Base-by-base conservation (phyloP, 2,329 filamentous ascomycete genomes). In the Aspergillus oerlinghausenensis region DNA sequence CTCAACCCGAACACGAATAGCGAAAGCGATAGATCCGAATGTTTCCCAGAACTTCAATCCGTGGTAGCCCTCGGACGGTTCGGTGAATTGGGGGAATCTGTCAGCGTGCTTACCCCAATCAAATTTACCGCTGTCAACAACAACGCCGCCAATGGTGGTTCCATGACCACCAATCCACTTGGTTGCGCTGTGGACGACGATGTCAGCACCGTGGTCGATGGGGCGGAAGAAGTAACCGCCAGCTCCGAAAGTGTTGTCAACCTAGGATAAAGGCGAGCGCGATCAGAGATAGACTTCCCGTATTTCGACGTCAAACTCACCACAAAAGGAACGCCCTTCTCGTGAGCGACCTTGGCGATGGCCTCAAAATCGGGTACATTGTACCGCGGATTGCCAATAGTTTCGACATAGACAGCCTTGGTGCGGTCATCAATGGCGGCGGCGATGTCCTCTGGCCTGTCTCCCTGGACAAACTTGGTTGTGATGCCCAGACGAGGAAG, bases 161-260 rank as follows among this genome's bases (percentile, higher is more conserved):
- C 92, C 93, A 75, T 97, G 93, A 45, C 92, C 92, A 56, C 92
- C 92, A 61, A 97, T 97, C 92, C 92, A 97, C 77, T 97, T 97
- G 57, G 92, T 96, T 10, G 92, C 92, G 42, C 89, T 94, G 81
- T 97, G 92, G 25, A 96, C 90, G 52, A 97, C 88, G 59, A 97
- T 96, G 71, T 97, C 92, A 61, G 90, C 92, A 55, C 92, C 92
- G 74, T 96, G 89, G 25, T 92, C 87, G 67, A 97, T 93, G 43
- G 92, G 92, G 6, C 88, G 86, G 64, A 88, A 80, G 73, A 90
- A 95, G 81, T 90, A 97, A 51, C 93, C 92, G 57, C 92, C 92
- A 11, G 92, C 92, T 49, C 92, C 93, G 67, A 97, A 97, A 8
- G 92, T 97, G 80, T 97, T 97, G 78, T 97, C 92, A 50, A 93